Base-by-base conservation (phyloP, 2,329 filamentous ascomycete species). In the Pseudopyricularia cyperi region DNA sequence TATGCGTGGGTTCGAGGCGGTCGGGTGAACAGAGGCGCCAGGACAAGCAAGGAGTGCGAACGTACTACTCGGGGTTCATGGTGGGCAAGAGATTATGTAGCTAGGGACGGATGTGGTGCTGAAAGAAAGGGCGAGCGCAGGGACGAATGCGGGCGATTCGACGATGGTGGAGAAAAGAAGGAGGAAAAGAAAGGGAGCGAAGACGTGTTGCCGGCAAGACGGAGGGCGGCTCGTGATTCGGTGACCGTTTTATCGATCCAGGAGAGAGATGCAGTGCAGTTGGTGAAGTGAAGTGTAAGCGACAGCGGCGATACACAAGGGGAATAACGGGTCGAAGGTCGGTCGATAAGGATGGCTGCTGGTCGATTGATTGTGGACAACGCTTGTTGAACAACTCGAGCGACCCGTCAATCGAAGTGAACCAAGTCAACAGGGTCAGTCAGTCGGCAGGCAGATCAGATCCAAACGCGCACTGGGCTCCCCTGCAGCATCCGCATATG, bases 51-150 rank as follows among this genome's bases (percentile, higher is more conserved):
- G 47, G 11, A 37, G 33, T 11, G 39, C 8, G 57, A 52, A 57
- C 60, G 55, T 83, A 93, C 87, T 79, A 93, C 87, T 93, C 87
- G 68, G 87, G 87, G 79, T 93, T 93, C 87, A 93, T 93, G 67
- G 63, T 87, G 77, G 66, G 65, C 39, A 24, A 26, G 39, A 42
- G 39, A 44, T 44, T 44, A 44, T 44, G 39, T 44, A 44, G 39
- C 19, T 44, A 44, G 39, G 39, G 22, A 44, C 32, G 53, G 35
- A 47, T 26, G 47, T 48, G 48, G 46, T 39, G 56, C 47, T 48
- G 35, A 53, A 47, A 35, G 44, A 49, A 48, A 33, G 44, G 28
- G 19, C 26, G 35, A 52, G 37, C 33, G 30, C 22, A 37, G 9
- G 33, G 39, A 24, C n/a, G 30, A 30, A 39, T 14, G 49, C 39